Evolutionary conservation across 345 rosid genomes (phyloP).

Genomic region (Sisymbrium irio): DNA sequence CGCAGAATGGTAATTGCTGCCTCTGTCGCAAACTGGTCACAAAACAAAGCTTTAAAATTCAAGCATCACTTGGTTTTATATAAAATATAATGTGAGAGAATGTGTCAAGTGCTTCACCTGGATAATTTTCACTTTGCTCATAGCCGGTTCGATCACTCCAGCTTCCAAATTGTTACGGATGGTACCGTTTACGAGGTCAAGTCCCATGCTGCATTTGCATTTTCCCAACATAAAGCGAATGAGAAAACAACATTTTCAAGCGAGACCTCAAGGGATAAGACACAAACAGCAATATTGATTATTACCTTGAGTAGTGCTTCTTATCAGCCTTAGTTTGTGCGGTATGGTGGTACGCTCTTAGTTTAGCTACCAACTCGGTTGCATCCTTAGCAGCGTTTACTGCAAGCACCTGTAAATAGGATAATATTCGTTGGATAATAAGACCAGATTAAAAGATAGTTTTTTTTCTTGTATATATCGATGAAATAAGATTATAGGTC

Average conservation of each 20-base stretch:
- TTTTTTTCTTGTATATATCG: not conserved
- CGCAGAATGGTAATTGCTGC: slow-evolving; percentile 97
- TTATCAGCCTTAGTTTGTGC: slow-evolving; percentile 97
- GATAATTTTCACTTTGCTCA: slow-evolving; percentile 99
- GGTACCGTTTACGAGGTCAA: slow-evolving; percentile 78
- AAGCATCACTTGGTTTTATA: not conserved
- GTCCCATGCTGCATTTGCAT: slow-evolving; percentile 73
- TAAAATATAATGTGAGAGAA: not conserved
- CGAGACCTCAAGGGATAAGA: not conserved
- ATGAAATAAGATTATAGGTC: not conserved
- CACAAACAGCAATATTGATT: not conserved
- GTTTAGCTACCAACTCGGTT: slow-evolving; percentile 87
- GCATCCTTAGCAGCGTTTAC: slow-evolving; percentile 99
- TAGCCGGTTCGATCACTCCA: slow-evolving; percentile 97
- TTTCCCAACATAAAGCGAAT: slow-evolving; percentile 2
- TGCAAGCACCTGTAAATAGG: slow-evolving; percentile 67
- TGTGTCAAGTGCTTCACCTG: slow-evolving; percentile 51
- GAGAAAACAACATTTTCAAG: slow-evolving; percentile 4
- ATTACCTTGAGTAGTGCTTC: slow-evolving; percentile 81
- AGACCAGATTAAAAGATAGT: not conserved
- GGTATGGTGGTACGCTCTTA: slow-evolving; percentile 89
- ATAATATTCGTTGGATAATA: not conserved
- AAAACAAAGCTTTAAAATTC: not conserved
- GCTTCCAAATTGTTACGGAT: slow-evolving; percentile 94
- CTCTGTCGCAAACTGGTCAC: slow-evolving; percentile 80